phyloP scores from a whole-genome alignment of 2,329 filamentous ascomycete species.

The Colletotrichum scovillei region DNA sequence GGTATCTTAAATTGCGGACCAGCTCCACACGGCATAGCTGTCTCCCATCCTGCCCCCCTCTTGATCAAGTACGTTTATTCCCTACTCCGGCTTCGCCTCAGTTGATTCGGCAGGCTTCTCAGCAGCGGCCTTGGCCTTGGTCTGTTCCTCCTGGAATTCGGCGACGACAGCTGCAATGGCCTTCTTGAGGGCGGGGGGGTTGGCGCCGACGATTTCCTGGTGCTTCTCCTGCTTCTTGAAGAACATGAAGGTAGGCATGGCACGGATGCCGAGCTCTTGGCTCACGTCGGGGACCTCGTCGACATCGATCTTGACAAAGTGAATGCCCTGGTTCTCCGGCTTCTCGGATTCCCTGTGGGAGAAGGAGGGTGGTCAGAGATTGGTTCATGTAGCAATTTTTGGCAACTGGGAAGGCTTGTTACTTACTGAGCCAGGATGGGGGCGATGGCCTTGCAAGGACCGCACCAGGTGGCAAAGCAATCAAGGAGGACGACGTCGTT shows the following conservation, averaged over 20 bases:
- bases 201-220: conserved; percentile 82
- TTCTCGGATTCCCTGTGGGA: conserved; percentile 44
- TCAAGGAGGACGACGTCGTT: conserved; percentile 82
- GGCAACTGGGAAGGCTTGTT: too few species aligned
- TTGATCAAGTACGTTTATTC: too few species aligned
- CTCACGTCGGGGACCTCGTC: conserved; percentile 82
- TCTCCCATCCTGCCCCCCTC: too few species aligned
- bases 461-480: conserved; percentile 92
- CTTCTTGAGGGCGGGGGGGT: conserved; percentile 73
- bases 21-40: too few species aligned
- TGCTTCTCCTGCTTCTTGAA: conserved; percentile 84
- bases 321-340: conserved; percentile 65
- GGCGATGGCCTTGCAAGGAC: conserved; percentile 92
- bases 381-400: too few species aligned
- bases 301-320: conserved; percentile 93
- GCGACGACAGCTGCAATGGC: too few species aligned
- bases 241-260: conserved; percentile 92
- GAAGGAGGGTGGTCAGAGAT: not conserved
- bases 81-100: too few species aligned
- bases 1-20: not conserved
- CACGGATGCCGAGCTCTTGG: conserved; percentile 81
- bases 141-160: too few species aligned
- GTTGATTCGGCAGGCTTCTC: too few species aligned
- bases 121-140: too few species aligned
- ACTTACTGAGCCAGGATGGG: conserved; percentile 45